phyloP scores from a whole-genome alignment of 2,329 filamentous ascomycete genomes.

The Xylariomycetidae sp. region DNA sequence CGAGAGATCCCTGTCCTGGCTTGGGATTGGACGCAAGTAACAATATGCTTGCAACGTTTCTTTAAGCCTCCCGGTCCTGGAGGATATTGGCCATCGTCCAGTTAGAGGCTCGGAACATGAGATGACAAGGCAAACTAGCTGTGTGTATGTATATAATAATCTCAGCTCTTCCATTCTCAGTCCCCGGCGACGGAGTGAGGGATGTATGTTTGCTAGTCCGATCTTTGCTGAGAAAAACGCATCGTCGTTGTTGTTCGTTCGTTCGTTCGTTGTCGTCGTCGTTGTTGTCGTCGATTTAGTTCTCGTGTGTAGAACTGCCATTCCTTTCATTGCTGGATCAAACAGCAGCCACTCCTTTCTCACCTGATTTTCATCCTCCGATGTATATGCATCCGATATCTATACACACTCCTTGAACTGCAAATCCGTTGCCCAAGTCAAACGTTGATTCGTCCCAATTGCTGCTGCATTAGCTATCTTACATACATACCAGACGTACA shows the following conservation, averaged over 20 bases:
- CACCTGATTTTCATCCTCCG: constrained; percentile 12
- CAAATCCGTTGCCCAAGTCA: constrained; percentile 3
- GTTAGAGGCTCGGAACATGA: constrained; percentile 13
- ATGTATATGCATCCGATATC: constrained; percentile 6
- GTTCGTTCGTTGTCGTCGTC: constrained; percentile 8
- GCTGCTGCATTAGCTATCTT: no score
- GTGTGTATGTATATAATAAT: no score
- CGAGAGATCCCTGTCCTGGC: no score
- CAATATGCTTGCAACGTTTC: constrained; percentile 16
- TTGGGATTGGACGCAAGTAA: constrained; percentile 17
- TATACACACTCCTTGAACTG: constrained; percentile 7
- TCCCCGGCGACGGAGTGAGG: no score
- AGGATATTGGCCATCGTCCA: constrained; percentile 3
- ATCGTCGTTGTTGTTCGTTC: constrained; percentile 2
- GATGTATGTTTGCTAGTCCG: no score
- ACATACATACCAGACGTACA: neutral
- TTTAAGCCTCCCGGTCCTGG: constrained; percentile 2
- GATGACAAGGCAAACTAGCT: constrained; percentile 1
- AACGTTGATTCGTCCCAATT: no score
- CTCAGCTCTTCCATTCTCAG: no score
- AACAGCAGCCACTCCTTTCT: constrained; percentile 12
- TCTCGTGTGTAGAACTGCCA: constrained; percentile 22
- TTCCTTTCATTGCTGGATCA: constrained; percentile 16
- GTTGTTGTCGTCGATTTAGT: constrained; percentile 11
- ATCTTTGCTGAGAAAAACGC: no score